Evolutionary conservation across 2,329 filamentous ascomycete species (phyloP), one percentile per base, ranked within the genome.

Genomic region (Pseudogymnoascus sp.): DNA sequence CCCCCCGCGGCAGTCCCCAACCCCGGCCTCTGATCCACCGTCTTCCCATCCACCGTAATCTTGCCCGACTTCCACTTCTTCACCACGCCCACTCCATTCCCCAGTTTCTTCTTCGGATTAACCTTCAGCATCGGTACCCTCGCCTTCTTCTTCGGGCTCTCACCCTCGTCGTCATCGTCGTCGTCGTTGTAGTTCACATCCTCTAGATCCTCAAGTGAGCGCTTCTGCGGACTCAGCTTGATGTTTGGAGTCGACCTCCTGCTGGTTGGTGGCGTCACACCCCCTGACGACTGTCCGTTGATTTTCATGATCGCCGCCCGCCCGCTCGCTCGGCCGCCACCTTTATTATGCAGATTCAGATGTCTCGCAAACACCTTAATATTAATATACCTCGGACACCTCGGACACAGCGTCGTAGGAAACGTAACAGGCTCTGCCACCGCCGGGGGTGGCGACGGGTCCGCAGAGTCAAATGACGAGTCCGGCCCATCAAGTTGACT

Each of bases 161-260:
- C 39, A 5, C 34, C 23, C 3, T 39, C 61, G 12, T 36, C 45
- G 1, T 73, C 75, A 31, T 77, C 75, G 65, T 83, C 81, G 14
- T 80, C 79, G 26, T 81, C 80, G 26, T 79, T 81, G 51, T 82
- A 82, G 26, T 85, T 82, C 60, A 83, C 80, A 66, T 79, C 75
- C 63, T 81, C 79, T 66, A 83, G 82, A 47, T 76, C 79, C 62
- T 84, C 83, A 23, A 83, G 79, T 72, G 26, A 31, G 26, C 51
- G 51, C 51, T 59, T 59, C 51, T 59, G 26, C 26, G 51, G 51
- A 59, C 51, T 59, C 34, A 31, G 4, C 18, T 59, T 36, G 12
- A 36, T 26, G 12, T 5, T 14, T n/a, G 51, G 51, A 59, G 51
- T 59, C 26, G 51, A 59, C 18, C 6, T 34, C 34, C 51, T 59